Evolutionary conservation across 257 asterid genomes (phyloP), one percentile per base, ranked within the genome.

Genomic region (Solanum sparsipilum): DNA sequence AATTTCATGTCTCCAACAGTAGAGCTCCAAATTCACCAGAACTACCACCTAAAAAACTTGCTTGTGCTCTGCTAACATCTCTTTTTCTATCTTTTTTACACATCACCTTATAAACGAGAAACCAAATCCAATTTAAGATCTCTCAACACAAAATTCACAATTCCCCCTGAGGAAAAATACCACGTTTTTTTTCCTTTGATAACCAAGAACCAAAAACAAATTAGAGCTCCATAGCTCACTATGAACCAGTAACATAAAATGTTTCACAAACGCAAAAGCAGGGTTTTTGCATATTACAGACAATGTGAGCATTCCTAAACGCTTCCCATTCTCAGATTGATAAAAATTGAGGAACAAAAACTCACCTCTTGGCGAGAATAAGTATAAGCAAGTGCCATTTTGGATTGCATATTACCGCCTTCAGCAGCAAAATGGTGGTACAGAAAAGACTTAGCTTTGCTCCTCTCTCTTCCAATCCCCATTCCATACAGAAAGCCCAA

Each of bases 361-460:
- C 93, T 88, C 89, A 97, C 99, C 83, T 97, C 98, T 87, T 96
- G 99, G 84, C 99, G 98, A 87, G 91, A 93, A 87, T 95, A 97
- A 73, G 94, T 93, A 91, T 93, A 94, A 10, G 99, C 99, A 87
- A 96, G 90, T 23, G 98, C 98, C 99, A 97, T 93, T 89, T 97
- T 97, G 41, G 99, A 94, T 93, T 97, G 99, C 98, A 92, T 90
- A 95, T 96, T 95, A 63, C 99, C 99, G 9, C 95, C 96, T 83
- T 91, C 90, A 8, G 99, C 96, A 23, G 99, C 99, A 88, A 97
- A 97, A 88, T 90, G 81, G 76, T 93, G 96, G 60, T 94, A 91
- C 94, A 97, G 73, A 89, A 97, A 94, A 13, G 97, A 93, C 92
- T 94, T 96, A 5, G 93, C 93, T 41, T 95, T 93, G 87, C 88